Percentiles rank a stretch among this genome's conserved stretches.
phyloP scores from a whole-genome alignment of 352 stramenopile genomes.

The Pythium folliculosum region DNA sequence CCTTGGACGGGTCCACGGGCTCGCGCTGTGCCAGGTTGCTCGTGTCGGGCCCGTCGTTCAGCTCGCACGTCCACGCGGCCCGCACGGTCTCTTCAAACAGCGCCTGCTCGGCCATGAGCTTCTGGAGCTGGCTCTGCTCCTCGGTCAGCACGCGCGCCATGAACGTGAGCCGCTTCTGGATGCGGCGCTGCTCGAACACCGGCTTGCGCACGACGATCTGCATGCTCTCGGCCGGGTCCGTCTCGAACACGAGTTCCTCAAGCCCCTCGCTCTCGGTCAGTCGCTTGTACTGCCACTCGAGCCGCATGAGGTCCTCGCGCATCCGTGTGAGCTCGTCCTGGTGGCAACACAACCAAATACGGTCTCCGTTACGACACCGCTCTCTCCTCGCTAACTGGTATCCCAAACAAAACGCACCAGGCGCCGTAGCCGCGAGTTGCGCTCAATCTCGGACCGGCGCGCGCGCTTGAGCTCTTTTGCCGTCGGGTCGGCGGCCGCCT shows the following conservation, averaged over 20 bases:
- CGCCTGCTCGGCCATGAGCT: constrained; percentile 24
- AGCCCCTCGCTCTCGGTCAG: constrained; percentile 33
- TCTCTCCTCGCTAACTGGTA: too few relatives aligned
- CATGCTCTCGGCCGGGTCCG: background rate
- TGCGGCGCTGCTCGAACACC: constrained; percentile 14
- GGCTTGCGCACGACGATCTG: constrained; percentile 19
- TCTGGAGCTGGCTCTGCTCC: constrained; percentile 36
- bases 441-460: constrained; percentile 63
- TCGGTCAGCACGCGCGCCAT: constrained; percentile 42
- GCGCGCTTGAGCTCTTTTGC: constrained; percentile 37
- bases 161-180: constrained; percentile 40
- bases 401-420: constrained; percentile 23
- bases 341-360: constrained; percentile 18
- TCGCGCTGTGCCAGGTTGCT: constrained; percentile 34
- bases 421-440: constrained; percentile 45
- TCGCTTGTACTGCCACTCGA: constrained; percentile 44
- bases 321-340: constrained; percentile 42
- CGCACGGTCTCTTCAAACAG: constrained; percentile 28
- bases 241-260: constrained; percentile 25
- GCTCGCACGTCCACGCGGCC: constrained; percentile 28
- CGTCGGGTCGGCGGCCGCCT: constrained; percentile 10
- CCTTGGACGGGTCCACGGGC: constrained; percentile 22
- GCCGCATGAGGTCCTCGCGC: constrained; percentile 51
- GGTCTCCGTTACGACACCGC: background rate
- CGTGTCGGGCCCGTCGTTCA: constrained; percentile 11